phyloP scores from a whole-genome alignment of 257 asterid species.

The Solanum rostratum region DNA sequence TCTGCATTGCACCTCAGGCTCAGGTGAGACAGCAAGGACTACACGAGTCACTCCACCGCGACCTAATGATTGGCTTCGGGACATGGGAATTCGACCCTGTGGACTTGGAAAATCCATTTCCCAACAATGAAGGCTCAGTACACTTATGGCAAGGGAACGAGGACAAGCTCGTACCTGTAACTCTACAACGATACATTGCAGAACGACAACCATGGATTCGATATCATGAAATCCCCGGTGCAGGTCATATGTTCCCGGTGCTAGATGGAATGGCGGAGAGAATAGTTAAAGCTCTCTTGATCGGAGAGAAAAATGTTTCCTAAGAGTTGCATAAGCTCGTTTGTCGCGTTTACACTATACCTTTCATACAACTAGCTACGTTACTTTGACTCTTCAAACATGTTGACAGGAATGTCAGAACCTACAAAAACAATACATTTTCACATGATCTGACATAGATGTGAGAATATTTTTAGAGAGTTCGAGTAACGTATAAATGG shows the following conservation, averaged over 20 bases:
- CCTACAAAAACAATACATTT: no score
- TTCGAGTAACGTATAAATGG: not conserved
- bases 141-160: constrained; percentile 91
- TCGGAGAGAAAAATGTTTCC: constrained; percentile 12
- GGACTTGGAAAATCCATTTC: constrained; percentile 55
- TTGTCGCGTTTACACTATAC: not conserved
- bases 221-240: constrained; percentile 66
- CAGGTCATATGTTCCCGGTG: constrained; percentile 62
- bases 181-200: constrained; percentile 56
- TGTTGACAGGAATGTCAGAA: not conserved
- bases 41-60: constrained; percentile 57
- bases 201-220: constrained; percentile 62
- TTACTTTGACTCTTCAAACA: not conserved
- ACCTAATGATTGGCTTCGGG: constrained; percentile 60
- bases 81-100: constrained; percentile 74
- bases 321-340: not conserved
- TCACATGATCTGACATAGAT: not conserved
- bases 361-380: not conserved
- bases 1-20: constrained; percentile 19
- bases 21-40: constrained; percentile 74
- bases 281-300: constrained; percentile 42
- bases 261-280: constrained; percentile 50
- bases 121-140: constrained; percentile 44
- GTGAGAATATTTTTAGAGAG: not conserved
- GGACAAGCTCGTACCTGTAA: constrained; percentile 50